A percentile compares a stretch with the other conserved stretches of the same genome.
Evolutionary conservation across 2,329 filamentous ascomycete genomes (phyloP).

Genomic region (Cytospora paraplurivora): DNA sequence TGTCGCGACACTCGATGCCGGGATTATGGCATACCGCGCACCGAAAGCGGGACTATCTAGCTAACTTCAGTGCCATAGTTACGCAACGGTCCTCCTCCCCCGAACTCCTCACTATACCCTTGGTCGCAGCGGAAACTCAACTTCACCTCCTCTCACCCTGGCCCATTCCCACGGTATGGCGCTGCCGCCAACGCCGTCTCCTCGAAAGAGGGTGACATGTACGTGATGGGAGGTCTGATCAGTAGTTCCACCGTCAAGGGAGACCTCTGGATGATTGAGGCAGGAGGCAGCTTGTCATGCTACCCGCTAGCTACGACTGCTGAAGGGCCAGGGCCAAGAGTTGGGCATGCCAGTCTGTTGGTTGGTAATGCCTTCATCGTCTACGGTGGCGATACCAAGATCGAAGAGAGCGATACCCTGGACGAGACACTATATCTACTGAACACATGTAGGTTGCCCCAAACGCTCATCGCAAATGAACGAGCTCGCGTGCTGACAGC

Average conservation of each 20-base stretch:
- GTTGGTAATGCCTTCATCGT: slow-evolving; percentile 99
- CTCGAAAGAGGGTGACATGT: slow-evolving; percentile 96
- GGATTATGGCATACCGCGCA: neutral
- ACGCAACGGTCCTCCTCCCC: slow-evolving; percentile 53
- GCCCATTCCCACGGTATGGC: slow-evolving; percentile 94
- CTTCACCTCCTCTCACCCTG: slow-evolving; percentile 78
- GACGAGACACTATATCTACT: slow-evolving; percentile 96
- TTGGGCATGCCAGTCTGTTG: slow-evolving; percentile 89
- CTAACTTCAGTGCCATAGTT: slow-evolving; percentile 43
- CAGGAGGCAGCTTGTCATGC: slow-evolving; percentile 82
- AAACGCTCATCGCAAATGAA: neutral
- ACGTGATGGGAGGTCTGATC: slow-evolving; percentile 95
- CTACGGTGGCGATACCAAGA: slow-evolving; percentile 97
- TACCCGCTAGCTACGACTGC: slow-evolving; percentile 90
- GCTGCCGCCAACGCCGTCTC: slow-evolving; percentile 90
- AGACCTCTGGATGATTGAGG: slow-evolving; percentile 97
- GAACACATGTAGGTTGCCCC: slow-evolving; percentile 80
- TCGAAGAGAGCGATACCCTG: slow-evolving; percentile 86
- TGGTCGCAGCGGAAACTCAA: slow-evolving; percentile 92
- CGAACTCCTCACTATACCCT: slow-evolving; percentile 83
- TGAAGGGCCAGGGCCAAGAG: slow-evolving; percentile 91
- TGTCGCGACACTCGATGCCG: too few relatives aligned
- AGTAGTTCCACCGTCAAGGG: slow-evolving; percentile 95
- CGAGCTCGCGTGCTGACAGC: slow-evolving; percentile 31
- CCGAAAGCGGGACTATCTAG: neutral